Percentiles rank a stretch among this genome's conserved stretches.
Evolutionary conservation across 2,329 filamentous ascomycete genomes (phyloP).

Genomic region (Chalara sp.): DNA sequence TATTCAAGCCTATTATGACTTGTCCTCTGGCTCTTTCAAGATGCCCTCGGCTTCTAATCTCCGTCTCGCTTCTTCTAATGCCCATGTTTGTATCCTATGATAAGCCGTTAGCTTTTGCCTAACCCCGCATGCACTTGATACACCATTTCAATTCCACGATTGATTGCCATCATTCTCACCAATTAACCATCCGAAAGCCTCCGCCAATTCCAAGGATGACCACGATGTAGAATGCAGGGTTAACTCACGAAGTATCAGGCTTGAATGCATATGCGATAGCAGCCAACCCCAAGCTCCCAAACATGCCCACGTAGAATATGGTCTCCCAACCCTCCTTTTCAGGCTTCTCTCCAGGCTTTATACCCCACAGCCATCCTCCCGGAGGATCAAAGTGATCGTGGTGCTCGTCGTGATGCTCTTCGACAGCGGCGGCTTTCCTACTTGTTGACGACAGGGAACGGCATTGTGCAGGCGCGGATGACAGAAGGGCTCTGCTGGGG

Average conservation of each 20-base stretch:
- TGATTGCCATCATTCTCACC: background rate
- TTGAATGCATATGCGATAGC: slow-evolving; percentile 88
- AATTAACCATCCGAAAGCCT: background rate
- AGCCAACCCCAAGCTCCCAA: slow-evolving; percentile 66
- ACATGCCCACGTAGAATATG: slow-evolving; percentile 78
- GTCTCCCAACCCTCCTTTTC: slow-evolving; percentile 96
- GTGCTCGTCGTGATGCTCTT: slow-evolving; percentile 14
- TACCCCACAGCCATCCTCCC: slow-evolving; percentile 84
- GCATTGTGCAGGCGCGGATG: background rate
- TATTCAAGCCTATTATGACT: slow-evolving; percentile 11
- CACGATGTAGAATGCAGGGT: slow-evolving; percentile 7
- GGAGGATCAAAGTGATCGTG: slow-evolving; percentile 75
- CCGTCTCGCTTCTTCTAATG: slow-evolving; percentile 90
- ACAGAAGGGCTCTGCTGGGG: background rate
- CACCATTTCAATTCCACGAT: background rate
- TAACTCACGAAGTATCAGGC: slow-evolving; percentile 93
- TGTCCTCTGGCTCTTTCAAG: slow-evolving; percentile 63
- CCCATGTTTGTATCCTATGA: slow-evolving; percentile 95
- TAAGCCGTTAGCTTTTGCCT: slow-evolving; percentile 21
- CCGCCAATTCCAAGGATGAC: background rate
- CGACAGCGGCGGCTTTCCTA: slow-evolving; percentile 10
- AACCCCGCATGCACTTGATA: background rate
- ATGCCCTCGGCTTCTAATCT: slow-evolving; percentile 95
- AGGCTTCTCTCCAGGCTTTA: slow-evolving; percentile 92
- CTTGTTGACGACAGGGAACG: background rate